Base-by-base conservation (phyloP, 2,329 filamentous ascomycete genomes). In the Talaromyces sp. region DNA sequence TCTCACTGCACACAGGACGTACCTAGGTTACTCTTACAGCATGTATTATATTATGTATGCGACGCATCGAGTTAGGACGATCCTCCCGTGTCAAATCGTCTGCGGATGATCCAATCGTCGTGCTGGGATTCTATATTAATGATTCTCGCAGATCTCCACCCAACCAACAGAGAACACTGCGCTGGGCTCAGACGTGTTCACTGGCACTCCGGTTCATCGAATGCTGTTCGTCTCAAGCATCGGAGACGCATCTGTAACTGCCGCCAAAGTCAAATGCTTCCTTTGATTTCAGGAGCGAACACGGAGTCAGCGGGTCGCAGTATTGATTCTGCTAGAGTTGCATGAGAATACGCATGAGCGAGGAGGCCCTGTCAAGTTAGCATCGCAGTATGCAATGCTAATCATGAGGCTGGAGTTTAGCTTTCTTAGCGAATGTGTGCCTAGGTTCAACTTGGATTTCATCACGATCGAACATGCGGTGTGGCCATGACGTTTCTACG, bases 31-130 rank as follows among this genome's bases (percentile, higher is more conserved):
- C 39, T n/a, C 39, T 3, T 5, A n/a, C 15, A 43, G 5, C 17
- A 9, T 19, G n/a, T 11, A 49, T 19, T 19, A 9, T 56, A 37
- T 19, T 52, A 33, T 17, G 47, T 27, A 45, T 45, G 25, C 56
- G 56, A 59, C 56, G 56, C 37, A 59, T 59, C 39, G 22, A 33
- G 56, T 45, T 59, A 59, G 56, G 22, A 58, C 56, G 56, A 41
- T 25, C 56, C 56, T 58, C 35, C 56, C 43, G 50, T 54, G 50
- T 54, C 50, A 54, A 54, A 54, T 54, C n/a, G 31, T 22, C 50
- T 17, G 3, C 49, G 22, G n/a, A n/a, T 5, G 31, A 15, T 35
- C 50, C 50, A 54, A 54, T 54, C 27, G 17, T 1, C 50, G 50
- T 35, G 50, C 50, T 54, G 31, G 31, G 31, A 52, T 52, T 13